Percentiles rank a stretch among this genome's conserved stretches.
Conservation (phyloP, 2,329 filamentous ascomycete genomes). For the Drechslerella dactyloides region DNA sequence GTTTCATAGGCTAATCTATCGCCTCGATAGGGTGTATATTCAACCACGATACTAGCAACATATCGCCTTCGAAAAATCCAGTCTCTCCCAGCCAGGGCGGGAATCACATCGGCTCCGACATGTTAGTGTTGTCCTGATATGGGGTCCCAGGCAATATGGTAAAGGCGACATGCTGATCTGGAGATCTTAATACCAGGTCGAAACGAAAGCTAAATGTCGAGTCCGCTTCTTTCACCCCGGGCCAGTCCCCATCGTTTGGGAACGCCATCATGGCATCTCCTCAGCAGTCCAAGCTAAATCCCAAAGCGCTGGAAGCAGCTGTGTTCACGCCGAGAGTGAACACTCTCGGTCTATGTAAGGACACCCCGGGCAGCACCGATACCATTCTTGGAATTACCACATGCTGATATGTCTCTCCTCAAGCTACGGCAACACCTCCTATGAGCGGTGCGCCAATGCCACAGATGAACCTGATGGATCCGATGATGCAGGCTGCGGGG, state of each 20-base stretch:
- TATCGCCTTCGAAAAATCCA: slow-evolving; percentile 56
- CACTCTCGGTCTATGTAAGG: slow-evolving; percentile 55
- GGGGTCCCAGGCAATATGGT: slow-evolving; percentile 11
- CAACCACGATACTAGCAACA: slow-evolving; percentile 70
- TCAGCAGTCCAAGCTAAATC: slow-evolving; percentile 76
- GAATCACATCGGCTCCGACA: slow-evolving; percentile 41
- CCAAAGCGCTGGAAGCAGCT: slow-evolving; percentile 86
- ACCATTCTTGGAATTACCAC: slow-evolving; percentile 50
- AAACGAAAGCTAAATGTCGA: slow-evolving; percentile 92
- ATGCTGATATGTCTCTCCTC: neutral
- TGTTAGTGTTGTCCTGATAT: slow-evolving; percentile 37
- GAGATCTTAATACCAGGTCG: slow-evolving; percentile 34
- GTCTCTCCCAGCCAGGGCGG: slow-evolving; percentile 42
- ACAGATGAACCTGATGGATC: slow-evolving; percentile 54
- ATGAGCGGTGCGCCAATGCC: slow-evolving; percentile 56
- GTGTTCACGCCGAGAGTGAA: slow-evolving; percentile 77
- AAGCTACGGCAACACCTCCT: slow-evolving; percentile 54
- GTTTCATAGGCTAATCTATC: neutral
- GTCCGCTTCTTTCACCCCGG: slow-evolving; percentile 89
- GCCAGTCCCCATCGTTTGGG: slow-evolving; percentile 47
- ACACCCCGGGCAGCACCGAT: slow-evolving; percentile 52
- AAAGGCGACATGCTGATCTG: slow-evolving; percentile 32
- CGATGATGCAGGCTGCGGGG: slow-evolving; percentile 42
- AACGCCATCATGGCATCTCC: slow-evolving; percentile 58
- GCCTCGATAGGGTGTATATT: slow-evolving; percentile 71